Percentiles rank a stretch among this genome's conserved stretches.
phyloP scores from a whole-genome alignment of 1,139 yeast genomes.

The Diutina catenulata region DNA sequence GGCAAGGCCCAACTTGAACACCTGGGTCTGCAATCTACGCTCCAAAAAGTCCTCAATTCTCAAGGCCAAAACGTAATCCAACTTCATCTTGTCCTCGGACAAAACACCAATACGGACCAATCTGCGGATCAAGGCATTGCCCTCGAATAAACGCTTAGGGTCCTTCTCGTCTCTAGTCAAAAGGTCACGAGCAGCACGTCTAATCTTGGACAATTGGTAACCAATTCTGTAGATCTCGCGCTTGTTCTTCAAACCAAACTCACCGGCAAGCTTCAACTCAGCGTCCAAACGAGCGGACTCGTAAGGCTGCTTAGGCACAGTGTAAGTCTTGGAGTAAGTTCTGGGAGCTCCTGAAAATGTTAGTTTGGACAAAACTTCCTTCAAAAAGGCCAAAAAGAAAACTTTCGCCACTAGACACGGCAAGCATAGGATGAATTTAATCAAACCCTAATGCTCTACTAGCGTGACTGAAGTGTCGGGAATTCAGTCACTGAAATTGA shows the following conservation, averaged over 20 bases:
- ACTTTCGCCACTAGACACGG: constrained; percentile 6
- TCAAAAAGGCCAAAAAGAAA: constrained; percentile 3
- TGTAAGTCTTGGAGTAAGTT: constrained; percentile 98
- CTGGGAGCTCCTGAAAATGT: constrained; percentile 77
- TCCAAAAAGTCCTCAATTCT: constrained; percentile 98
- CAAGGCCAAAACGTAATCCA: constrained; percentile 98
- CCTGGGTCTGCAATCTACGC: constrained; percentile 99
- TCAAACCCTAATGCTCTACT: constrained; percentile 4
- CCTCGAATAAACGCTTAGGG: constrained; percentile 99
- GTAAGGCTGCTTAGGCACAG: constrained; percentile 98
- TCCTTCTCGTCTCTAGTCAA: constrained; percentile 99
- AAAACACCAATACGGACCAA: constrained; percentile 97
- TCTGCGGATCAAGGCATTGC: constrained; percentile 98
- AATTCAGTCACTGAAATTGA: constrained; percentile 32
- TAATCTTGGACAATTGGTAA: constrained; percentile 97
- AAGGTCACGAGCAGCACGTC: constrained; percentile 99
- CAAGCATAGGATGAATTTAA: constrained; percentile 1
- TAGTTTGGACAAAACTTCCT: constrained; percentile 19
- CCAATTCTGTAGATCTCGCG: constrained; percentile 98
- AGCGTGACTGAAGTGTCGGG: constrained; percentile 80
- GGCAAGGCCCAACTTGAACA: constrained; percentile 99
- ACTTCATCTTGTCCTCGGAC: constrained; percentile 98
- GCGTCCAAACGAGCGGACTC: constrained; percentile 99
- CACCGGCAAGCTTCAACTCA: constrained; percentile 99
- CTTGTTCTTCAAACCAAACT: constrained; percentile 99